These are phyloP conservation scores for Wickerhamiella vanderwaltii DNA, from an alignment of 805 yeast genomes.

Conservation along the genomic window DNA sequence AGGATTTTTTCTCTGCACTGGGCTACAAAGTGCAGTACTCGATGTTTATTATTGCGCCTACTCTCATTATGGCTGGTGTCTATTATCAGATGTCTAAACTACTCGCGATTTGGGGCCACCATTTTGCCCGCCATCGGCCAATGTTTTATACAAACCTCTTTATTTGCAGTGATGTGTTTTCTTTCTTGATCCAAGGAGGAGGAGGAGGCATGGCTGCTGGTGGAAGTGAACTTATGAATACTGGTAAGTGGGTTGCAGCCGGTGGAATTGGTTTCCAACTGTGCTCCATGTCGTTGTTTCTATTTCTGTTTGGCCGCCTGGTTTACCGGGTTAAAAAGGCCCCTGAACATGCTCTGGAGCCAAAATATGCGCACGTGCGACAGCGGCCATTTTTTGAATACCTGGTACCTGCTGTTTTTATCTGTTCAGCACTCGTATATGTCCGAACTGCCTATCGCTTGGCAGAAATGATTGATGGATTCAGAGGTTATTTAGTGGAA, in stretches of 20 bases:
- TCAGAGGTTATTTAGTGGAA: constrained; percentile 49
- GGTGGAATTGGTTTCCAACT: constrained; percentile 75
- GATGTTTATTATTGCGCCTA: constrained; percentile 66
- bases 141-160: constrained; percentile 52
- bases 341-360: constrained; percentile 14
- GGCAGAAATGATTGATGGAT: constrained; percentile 56
- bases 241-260: constrained; percentile 59
- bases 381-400: constrained; percentile 18
- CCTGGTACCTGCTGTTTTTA: constrained; percentile 17
- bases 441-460: constrained; percentile 60
- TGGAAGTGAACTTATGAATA: constrained; percentile 19
- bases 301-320: constrained; percentile 39
- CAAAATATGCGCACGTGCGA: constrained; percentile 16
- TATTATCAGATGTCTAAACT: constrained; percentile 61
- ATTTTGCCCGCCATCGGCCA: constrained; percentile 42
- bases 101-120: constrained; percentile 46
- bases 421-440: constrained; percentile 41
- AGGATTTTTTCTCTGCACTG: constrained; percentile 26
- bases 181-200: constrained; percentile 54
- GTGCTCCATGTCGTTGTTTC: constrained; percentile 49
- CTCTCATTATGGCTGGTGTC: constrained; percentile 73
- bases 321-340: constrained; percentile 12
- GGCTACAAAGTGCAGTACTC: constrained; percentile 53
- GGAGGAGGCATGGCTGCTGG: constrained; percentile 67
- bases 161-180: constrained; percentile 49